Evolutionary conservation across 2,329 filamentous ascomycete genomes (phyloP).

Genomic region (Fusarium phyllophilum): DNA sequence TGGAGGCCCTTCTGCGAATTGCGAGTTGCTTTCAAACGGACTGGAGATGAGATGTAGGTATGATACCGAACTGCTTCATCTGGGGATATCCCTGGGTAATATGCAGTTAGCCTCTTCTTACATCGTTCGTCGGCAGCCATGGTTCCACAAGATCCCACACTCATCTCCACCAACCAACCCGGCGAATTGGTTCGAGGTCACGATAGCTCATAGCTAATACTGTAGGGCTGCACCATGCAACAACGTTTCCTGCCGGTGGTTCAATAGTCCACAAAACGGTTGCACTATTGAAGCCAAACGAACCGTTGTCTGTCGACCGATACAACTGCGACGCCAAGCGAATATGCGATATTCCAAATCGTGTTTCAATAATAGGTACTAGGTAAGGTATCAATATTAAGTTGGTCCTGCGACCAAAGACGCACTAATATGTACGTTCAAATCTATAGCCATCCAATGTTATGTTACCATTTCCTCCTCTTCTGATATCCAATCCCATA

Average conservation of each 20-base stretch:
- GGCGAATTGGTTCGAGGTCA: constrained; percentile 35
- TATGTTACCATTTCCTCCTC: constrained; percentile 38
- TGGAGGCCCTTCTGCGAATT: not conserved
- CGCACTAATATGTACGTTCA: constrained; percentile 40
- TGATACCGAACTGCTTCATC: not conserved
- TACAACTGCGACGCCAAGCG: constrained; percentile 1
- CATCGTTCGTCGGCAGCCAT: constrained; percentile 5
- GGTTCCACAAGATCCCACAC: constrained; percentile 39
- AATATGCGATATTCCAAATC: constrained; percentile 7
- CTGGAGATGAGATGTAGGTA: not conserved
- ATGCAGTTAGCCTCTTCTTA: constrained; percentile 28
- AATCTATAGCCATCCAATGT: constrained; percentile 34
- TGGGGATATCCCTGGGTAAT: constrained; percentile 12
- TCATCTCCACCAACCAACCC: constrained; percentile 37
- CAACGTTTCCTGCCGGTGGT: constrained; percentile 4
- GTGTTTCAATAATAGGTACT: constrained; percentile 13
- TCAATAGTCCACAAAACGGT: constrained; percentile 15
- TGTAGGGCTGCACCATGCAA: constrained; percentile 39
- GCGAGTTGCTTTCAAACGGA: not conserved
- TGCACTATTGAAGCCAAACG: constrained; percentile 9
- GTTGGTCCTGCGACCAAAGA: constrained; percentile 31
- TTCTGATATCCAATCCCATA: constrained; percentile 30
- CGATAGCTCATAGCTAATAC: constrained; percentile 26
- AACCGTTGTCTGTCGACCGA: not conserved
- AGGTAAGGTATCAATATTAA: constrained; percentile 33